Conservation (phyloP, 1,284 basidiomycete genomes). For the Tilletia caries region DNA sequence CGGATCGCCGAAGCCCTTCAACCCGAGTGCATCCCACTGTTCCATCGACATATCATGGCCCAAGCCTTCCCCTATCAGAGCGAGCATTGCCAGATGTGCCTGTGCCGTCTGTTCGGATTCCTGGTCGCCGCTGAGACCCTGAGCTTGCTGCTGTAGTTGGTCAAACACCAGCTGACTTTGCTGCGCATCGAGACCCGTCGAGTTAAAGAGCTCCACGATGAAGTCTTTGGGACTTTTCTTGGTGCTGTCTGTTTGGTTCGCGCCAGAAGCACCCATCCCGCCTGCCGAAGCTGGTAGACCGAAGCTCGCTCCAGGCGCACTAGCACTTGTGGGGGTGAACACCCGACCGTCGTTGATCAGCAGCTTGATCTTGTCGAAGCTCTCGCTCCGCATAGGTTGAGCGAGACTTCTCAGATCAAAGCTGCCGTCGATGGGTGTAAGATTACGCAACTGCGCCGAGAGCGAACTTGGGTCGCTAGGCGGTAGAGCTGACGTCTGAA, state of each 20-base stretch:
- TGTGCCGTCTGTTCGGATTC: not conserved
- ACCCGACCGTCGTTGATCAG: not conserved
- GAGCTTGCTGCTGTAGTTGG: not conserved
- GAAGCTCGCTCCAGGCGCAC: not conserved
- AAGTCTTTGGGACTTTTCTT: slow-evolving; percentile 6
- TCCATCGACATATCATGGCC: not conserved
- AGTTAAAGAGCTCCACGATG: not conserved
- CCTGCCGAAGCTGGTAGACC: not conserved
- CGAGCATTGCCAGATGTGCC: not conserved
- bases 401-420: slow-evolving; percentile 7
- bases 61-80: not conserved
- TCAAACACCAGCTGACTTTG: slow-evolving; percentile 1
- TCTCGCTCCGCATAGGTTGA: slow-evolving; percentile 4
- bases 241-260: not conserved
- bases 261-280: too few relatives aligned
- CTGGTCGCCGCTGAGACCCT: not conserved
- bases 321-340: not conserved
- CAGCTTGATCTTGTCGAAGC: slow-evolving; percentile 24
- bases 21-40: not conserved
- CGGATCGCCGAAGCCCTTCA: slow-evolving; percentile 3
- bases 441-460: not conserved
- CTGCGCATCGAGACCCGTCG: not conserved
- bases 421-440: not conserved
- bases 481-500: not conserved
- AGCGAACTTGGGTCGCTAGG: not conserved